Percentiles rank a stretch among this genome's conserved stretches.
Conservation (phyloP, 768 basidiomycete genomes). For the Tephrocybe sp. region DNA sequence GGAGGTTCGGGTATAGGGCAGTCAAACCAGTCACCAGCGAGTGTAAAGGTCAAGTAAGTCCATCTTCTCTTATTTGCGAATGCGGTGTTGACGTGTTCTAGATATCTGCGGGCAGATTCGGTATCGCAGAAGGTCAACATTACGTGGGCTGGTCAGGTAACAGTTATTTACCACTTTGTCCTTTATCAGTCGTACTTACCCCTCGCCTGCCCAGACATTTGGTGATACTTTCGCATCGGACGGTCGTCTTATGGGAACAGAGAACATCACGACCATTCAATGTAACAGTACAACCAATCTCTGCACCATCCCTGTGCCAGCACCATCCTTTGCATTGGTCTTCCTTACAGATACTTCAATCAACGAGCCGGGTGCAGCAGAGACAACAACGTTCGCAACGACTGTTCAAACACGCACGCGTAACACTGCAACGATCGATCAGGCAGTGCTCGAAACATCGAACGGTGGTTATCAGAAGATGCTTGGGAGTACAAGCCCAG, state of each 20-base stretch:
- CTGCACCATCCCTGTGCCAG: slow-evolving; percentile 62
- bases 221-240: slow-evolving; percentile 61
- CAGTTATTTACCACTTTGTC: slow-evolving; percentile 1
- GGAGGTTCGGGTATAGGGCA: slow-evolving; percentile 38
- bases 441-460: slow-evolving; percentile 54
- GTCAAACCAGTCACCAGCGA: slow-evolving; percentile 34
- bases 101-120: slow-evolving; percentile 49
- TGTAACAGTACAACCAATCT: slow-evolving; percentile 51
- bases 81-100: slow-evolving; percentile 20
- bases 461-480: slow-evolving; percentile 47
- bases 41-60: slow-evolving; percentile 57
- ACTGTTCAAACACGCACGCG: slow-evolving; percentile 46
- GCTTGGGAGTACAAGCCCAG: slow-evolving; percentile 38
- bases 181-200: background rate
- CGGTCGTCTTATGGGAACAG: slow-evolving; percentile 53
- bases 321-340: slow-evolving; percentile 69
- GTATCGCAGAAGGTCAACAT: slow-evolving; percentile 55
- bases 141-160: slow-evolving; percentile 60
- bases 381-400: slow-evolving; percentile 34
- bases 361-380: slow-evolving; percentile 29
- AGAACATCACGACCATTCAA: slow-evolving; percentile 47
- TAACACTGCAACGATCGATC: slow-evolving; percentile 54
- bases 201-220: slow-evolving; percentile 43
- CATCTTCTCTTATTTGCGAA: background rate
- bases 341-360: slow-evolving; percentile 50